phyloP scores from a whole-genome alignment of 2,329 filamentous ascomycete genomes.

The Calonectria montana region DNA sequence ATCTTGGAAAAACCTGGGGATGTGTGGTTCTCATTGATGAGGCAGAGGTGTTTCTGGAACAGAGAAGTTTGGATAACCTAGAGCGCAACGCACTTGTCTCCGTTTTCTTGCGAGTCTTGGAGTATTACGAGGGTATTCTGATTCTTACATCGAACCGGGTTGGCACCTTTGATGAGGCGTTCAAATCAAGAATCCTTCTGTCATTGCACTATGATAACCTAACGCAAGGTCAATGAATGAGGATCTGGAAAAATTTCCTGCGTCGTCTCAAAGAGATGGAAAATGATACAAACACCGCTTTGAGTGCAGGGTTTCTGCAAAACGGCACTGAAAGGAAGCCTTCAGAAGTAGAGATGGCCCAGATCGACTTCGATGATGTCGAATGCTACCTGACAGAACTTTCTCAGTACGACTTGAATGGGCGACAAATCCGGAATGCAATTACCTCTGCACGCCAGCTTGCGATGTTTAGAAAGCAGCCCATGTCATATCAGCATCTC shows the following conservation, averaged over 20 bases:
- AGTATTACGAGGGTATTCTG: slow-evolving; percentile 50
- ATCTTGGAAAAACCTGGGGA: slow-evolving; percentile 25
- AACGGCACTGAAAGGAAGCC: background rate
- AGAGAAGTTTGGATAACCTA: slow-evolving; percentile 35
- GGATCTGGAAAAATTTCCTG: slow-evolving; percentile 47
- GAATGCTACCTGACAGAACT: slow-evolving; percentile 39
- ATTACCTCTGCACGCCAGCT: slow-evolving; percentile 45
- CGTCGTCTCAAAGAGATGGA: slow-evolving; percentile 27
- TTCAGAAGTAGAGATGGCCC: background rate
- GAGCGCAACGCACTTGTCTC: slow-evolving; percentile 39
- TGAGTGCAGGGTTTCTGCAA: background rate
- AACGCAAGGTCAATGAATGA: slow-evolving; percentile 26
- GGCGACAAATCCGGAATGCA: slow-evolving; percentile 55
- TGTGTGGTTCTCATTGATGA: slow-evolving; percentile 40
- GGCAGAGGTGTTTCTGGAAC: slow-evolving; percentile 33
- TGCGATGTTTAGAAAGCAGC: slow-evolving; percentile 19
- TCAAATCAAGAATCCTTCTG: slow-evolving; percentile 50
- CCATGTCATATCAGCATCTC: background rate
- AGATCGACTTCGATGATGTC: background rate
- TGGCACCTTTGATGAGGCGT: slow-evolving; percentile 49
- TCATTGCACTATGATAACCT: slow-evolving; percentile 47
- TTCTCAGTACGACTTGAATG: slow-evolving; percentile 51
- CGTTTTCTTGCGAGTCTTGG: slow-evolving; percentile 50
- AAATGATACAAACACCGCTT: background rate
- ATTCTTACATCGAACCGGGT: slow-evolving; percentile 52